These are phyloP conservation scores for Ophiostoma himal-ulmi DNA, from an alignment of 2,329 filamentous ascomycete genomes.

Conservation along the genomic window DNA sequence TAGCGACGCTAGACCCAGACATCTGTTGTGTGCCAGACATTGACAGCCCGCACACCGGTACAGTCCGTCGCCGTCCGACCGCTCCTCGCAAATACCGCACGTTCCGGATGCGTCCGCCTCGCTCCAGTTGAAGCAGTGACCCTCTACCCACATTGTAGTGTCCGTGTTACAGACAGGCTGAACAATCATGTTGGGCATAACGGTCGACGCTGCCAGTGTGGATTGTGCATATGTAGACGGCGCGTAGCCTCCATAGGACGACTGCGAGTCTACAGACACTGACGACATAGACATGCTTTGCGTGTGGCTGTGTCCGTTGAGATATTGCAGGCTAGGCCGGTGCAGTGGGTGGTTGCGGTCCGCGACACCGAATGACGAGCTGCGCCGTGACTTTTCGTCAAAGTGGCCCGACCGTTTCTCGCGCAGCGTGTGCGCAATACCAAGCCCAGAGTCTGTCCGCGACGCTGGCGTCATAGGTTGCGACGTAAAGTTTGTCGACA, in stretches of 20 bases:
- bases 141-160: constrained; percentile 76
- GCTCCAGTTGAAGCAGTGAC: constrained; percentile 69
- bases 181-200: constrained; percentile 79
- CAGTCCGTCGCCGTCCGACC: constrained; percentile 63
- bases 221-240: constrained; percentile 80
- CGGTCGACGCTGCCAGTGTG: constrained; percentile 76
- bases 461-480: constrained; percentile 73
- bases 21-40: constrained; percentile 52
- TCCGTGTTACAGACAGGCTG: constrained; percentile 75
- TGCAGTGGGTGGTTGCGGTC: constrained; percentile 63
- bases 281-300: constrained; percentile 55
- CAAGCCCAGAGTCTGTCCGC: constrained; percentile 85
- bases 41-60: constrained; percentile 67
- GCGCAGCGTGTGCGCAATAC: constrained; percentile 74
- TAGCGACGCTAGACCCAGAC: constrained; percentile 57
- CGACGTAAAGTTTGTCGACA: constrained; percentile 70
- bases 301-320: constrained; percentile 52
- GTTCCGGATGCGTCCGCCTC: constrained; percentile 52
- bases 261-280: constrained; percentile 58
- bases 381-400: constrained; percentile 72
- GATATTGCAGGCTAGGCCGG: constrained; percentile 67
- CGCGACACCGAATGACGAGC: constrained; percentile 77
- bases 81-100: constrained; percentile 73
- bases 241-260: constrained; percentile 68
- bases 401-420: constrained; percentile 96